These are phyloP conservation scores for Leccinum subfulvum DNA, from an alignment of 1,284 basidiomycete species.

Conservation along the genomic window DNA sequence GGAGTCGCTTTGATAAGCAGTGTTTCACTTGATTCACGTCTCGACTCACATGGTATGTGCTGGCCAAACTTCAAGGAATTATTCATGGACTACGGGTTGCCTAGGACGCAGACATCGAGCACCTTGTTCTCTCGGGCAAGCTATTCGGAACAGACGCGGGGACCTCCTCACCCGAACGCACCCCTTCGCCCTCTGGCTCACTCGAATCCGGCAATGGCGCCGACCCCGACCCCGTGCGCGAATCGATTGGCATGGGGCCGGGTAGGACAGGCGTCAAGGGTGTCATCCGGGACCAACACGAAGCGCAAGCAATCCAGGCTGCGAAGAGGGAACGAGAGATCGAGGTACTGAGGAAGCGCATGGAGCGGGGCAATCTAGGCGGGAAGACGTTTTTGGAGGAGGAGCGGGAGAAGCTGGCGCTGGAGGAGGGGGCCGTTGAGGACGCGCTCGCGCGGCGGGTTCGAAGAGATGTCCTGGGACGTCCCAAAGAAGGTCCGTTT, in stretches of 20 bases:
- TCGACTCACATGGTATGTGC: conserved; percentile 15
- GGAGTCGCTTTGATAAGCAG: conserved; percentile 20
- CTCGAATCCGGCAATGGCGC: conserved; percentile 23
- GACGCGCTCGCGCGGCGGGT: conserved; percentile 2
- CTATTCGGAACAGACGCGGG: conserved; percentile 56
- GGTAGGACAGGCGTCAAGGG: conserved; percentile 83
- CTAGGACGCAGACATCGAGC: conserved; percentile 60
- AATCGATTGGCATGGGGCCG: conserved; percentile 77
- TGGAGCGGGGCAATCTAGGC: conserved; percentile 62
- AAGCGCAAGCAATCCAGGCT: conserved; percentile 55
- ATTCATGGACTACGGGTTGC: conserved; percentile 3
- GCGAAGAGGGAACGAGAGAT: conserved; percentile 50
- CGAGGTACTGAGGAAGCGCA: conserved; percentile 47
- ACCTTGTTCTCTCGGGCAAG: conserved; percentile 74
- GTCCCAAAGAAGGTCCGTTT: conserved; percentile 56
- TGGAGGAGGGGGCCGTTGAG: conserved; percentile 21
- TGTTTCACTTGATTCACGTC: neutral
- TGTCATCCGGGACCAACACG: conserved; percentile 74
- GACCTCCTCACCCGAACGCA: conserved; percentile 45
- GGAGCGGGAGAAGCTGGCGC: conserved; percentile 53
- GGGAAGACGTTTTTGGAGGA: conserved; percentile 73
- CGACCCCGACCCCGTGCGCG: conserved; percentile 26
- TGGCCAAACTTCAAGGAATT: neutral
- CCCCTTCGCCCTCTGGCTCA: conserved; percentile 50
- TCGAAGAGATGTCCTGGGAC: conserved; percentile 44